Conservation (phyloP, 768 basidiomycete genomes). For the Lactarius deliciosus region DNA sequence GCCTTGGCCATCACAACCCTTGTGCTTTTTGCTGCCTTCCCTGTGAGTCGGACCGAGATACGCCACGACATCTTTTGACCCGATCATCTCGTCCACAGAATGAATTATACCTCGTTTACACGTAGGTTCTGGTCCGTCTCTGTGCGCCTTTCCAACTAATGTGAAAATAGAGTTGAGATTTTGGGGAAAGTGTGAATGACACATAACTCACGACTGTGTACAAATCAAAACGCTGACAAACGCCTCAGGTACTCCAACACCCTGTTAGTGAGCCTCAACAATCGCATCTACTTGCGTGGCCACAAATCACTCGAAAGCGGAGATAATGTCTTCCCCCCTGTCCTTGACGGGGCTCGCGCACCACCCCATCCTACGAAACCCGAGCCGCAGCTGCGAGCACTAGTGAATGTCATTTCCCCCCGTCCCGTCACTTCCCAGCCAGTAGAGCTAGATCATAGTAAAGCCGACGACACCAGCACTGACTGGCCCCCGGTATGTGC, state of each 20-base stretch:
- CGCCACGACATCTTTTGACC: background rate
- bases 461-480: background rate
- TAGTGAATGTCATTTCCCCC: background rate
- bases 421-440: background rate
- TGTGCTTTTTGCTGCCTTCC: background rate
- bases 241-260: background rate
- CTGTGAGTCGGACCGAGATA: background rate
- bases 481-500: background rate
- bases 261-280: background rate
- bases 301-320: background rate
- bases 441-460: background rate
- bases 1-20: background rate
- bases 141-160: background rate
- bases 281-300: background rate
- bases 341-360: background rate
- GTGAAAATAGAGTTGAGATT: background rate
- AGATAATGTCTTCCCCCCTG: background rate
- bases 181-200: background rate
- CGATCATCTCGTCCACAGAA: background rate
- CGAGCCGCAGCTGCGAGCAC: background rate
- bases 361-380: background rate
- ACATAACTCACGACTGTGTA: background rate
- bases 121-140: background rate
- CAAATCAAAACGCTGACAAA: background rate
- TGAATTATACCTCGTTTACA: background rate